phyloP scores from a whole-genome alignment of 768 basidiomycete species.

The Amanita rubescens region DNA sequence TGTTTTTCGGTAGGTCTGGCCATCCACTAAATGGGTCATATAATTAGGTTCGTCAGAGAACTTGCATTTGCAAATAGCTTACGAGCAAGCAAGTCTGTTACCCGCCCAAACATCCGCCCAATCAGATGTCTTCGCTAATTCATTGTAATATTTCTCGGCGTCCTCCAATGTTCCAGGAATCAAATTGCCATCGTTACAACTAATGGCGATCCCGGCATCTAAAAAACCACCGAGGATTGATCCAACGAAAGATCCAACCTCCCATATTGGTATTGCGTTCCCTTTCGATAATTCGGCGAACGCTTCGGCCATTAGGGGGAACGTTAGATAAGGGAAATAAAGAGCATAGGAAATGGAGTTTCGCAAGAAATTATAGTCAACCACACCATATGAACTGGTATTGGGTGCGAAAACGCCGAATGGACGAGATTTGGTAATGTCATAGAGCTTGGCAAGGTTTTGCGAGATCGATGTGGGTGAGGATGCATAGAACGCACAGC shows the following conservation, averaged over 20 bases:
- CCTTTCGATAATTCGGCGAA: constrained; percentile 28
- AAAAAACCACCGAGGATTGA: constrained; percentile 1
- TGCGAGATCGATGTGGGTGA: constrained; percentile 24
- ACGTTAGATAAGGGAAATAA: constrained; percentile 28
- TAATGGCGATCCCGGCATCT: constrained; percentile 12
- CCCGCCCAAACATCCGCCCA: constrained; percentile 27
- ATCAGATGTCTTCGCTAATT: constrained; percentile 16
- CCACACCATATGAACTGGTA: constrained; percentile 23
- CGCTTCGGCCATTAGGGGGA: constrained; percentile 26
- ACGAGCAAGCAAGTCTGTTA: constrained; percentile 25
- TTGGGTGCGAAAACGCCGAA: constrained; percentile 23
- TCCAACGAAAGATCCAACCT: not conserved
- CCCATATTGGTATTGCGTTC: constrained; percentile 22
- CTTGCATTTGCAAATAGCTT: constrained; percentile 15
- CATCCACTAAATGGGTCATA: not conserved
- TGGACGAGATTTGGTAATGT: constrained; percentile 16
- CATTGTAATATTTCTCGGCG: constrained; percentile 20
- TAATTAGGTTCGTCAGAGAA: not conserved
- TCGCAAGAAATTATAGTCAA: constrained; percentile 28
- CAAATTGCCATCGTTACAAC: constrained; percentile 29
- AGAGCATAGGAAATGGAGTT: constrained; percentile 21
- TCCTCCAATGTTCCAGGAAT: constrained; percentile 22
- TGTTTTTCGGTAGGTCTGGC: not conserved
- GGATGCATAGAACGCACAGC: constrained; percentile 32
- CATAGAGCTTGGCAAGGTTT: constrained; percentile 29